A percentile compares a stretch with the other conserved stretches of the same genome.
These are phyloP conservation scores for Bertia moriformis DNA, from an alignment of 2,329 filamentous ascomycete species.

Conservation along the genomic window DNA sequence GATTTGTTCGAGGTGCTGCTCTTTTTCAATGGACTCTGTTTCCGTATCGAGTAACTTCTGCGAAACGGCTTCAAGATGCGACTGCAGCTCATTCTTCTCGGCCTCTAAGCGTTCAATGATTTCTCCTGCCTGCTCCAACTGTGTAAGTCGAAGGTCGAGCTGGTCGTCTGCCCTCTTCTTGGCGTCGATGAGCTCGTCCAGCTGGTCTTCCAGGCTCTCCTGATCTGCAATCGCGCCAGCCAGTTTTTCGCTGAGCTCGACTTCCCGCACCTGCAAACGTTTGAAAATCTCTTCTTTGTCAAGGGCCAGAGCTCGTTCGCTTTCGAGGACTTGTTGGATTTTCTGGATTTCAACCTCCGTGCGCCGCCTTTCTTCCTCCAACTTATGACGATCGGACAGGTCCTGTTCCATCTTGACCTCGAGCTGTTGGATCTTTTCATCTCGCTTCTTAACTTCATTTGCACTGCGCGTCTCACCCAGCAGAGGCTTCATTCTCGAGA, in stretches of 20 bases:
- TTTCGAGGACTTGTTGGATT: constrained; percentile 87
- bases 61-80: constrained; percentile 57
- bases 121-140: constrained; percentile 80
- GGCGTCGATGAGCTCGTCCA: constrained; percentile 74
- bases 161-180: constrained; percentile 83
- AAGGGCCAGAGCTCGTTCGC: constrained; percentile 82
- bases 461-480: constrained; percentile 83
- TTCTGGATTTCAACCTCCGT: constrained; percentile 76
- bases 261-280: constrained; percentile 79
- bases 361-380: constrained; percentile 83
- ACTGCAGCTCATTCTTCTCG: constrained; percentile 65
- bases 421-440: constrained; percentile 81
- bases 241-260: constrained; percentile 83
- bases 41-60: constrained; percentile 56
- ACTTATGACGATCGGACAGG: constrained; percentile 54
- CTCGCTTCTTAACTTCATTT: constrained; percentile 83
- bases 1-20: constrained; percentile 61
- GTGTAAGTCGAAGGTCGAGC: constrained; percentile 60
- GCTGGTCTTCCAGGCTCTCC: constrained; percentile 80
- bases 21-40: constrained; percentile 56
- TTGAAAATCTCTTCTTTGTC: constrained; percentile 99
- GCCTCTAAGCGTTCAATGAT: constrained; percentile 76
- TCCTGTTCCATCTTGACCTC: constrained; percentile 73
- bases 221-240: constrained; percentile 86
- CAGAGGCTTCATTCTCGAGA: constrained; percentile 87